A percentile compares a stretch with the other conserved stretches of the same genome.
phyloP scores from a whole-genome alignment of 2,329 filamentous ascomycete species.

The Fusarium sororula region DNA sequence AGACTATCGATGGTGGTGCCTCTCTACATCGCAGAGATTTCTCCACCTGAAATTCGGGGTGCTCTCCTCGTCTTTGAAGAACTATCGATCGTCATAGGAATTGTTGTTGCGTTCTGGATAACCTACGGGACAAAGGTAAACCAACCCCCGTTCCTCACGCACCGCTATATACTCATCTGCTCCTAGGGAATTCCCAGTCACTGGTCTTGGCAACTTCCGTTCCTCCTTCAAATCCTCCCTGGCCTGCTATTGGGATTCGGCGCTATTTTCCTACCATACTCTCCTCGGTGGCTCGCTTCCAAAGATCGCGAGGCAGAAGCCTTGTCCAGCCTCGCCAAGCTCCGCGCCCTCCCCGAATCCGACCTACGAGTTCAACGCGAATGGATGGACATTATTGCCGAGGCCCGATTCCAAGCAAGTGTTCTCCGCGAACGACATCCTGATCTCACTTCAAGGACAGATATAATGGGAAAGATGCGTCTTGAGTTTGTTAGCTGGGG shows the following conservation, averaged over 20 bases:
- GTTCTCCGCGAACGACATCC: conserved; percentile 47
- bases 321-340: conserved; percentile 30
- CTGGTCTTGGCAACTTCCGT: conserved; percentile 45
- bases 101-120: conserved; percentile 46
- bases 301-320: conserved; percentile 41
- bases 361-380: conserved; percentile 37
- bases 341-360: conserved; percentile 32
- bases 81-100: conserved; percentile 46
- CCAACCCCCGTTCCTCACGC: fast-evolving
- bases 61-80: conserved; percentile 55
- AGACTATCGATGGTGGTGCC: conserved; percentile 49
- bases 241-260: conserved; percentile 39
- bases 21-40: conserved; percentile 57
- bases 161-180: fast-evolving
- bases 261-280: conserved; percentile 40
- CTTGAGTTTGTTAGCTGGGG: conserved; percentile 59
- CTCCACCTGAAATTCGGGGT: conserved; percentile 58
- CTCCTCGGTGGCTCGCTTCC: conserved; percentile 42
- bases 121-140: conserved; percentile 42
- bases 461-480: conserved; percentile 48
- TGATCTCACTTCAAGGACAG: conserved; percentile 47
- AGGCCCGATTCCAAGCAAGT: conserved; percentile 38
- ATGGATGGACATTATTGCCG: conserved; percentile 41
- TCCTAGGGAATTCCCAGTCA: conserved; percentile 28
- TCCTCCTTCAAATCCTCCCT: conserved; percentile 44